These are phyloP conservation scores for Eremothecium coryli DNA, from an alignment of 1,139 yeast species.

Conservation along the genomic window DNA sequence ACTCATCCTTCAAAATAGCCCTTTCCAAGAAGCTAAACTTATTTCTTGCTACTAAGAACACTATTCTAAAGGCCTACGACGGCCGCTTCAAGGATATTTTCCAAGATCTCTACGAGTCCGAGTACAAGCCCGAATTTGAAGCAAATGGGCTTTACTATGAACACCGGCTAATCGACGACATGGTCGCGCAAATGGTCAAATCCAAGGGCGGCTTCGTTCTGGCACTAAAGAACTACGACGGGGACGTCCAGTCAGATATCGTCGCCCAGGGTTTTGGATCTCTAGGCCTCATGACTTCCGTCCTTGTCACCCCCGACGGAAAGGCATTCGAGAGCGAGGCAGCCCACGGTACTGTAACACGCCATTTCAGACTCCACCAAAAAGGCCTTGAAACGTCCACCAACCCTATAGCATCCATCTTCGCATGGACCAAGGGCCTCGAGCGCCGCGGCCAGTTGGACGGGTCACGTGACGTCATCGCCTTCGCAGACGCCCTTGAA, in stretches of 20 bases:
- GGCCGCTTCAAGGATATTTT: constrained; percentile 93
- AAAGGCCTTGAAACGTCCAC: constrained; percentile 97
- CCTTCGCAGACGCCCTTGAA: constrained; percentile 72
- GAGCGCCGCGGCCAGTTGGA: constrained; percentile 87
- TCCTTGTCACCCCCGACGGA: constrained; percentile 88
- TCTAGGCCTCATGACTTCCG: constrained; percentile 92
- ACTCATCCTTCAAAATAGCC: constrained; percentile 84
- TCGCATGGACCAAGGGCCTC: constrained; percentile 93
- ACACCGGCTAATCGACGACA: constrained; percentile 92
- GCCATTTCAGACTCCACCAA: constrained; percentile 92
- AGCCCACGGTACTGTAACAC: constrained; percentile 95
- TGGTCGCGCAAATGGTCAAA: constrained; percentile 98
- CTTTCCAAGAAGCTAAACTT: constrained; percentile 66
- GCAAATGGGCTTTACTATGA: constrained; percentile 81
- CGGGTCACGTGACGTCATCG: constrained; percentile 69
- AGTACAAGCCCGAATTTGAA: constrained; percentile 66
- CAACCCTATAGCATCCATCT: constrained; percentile 94
- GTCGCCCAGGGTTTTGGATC: constrained; percentile 98
- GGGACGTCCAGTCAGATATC: constrained; percentile 93
- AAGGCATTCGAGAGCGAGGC: constrained; percentile 94
- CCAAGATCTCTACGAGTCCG: constrained; percentile 64
- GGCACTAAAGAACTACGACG: constrained; percentile 95
- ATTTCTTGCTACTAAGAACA: constrained; percentile 85
- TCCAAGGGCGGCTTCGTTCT: constrained; percentile 89
- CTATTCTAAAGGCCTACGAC: constrained; percentile 86